Evolutionary conservation across 768 basidiomycete genomes (phyloP).

Genomic region (Galerina marginata): DNA sequence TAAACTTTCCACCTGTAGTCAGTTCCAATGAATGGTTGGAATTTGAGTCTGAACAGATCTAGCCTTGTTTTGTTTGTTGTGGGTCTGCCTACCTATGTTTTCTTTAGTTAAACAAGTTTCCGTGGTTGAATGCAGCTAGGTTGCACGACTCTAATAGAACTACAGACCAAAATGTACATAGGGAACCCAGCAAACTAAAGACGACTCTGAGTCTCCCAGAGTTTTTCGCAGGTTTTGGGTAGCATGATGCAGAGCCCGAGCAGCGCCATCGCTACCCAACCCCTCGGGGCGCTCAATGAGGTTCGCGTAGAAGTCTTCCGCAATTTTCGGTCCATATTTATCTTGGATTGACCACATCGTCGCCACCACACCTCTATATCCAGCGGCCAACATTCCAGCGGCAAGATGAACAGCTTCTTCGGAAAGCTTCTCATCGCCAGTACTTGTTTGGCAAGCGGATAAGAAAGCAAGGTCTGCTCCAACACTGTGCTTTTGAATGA

Average conservation of each 20-base stretch:
- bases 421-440: constrained; percentile 28
- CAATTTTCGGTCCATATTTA: constrained; percentile 32
- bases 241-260: constrained; percentile 22
- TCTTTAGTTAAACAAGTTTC: no score
- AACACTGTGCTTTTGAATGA: constrained; percentile 10
- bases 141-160: no score
- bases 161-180: constrained; percentile 19
- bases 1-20: no score
- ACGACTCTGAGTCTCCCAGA: constrained; percentile 9
- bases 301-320: constrained; percentile 31
- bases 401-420: constrained; percentile 45
- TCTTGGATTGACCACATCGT: constrained; percentile 47
- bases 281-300: constrained; percentile 2
- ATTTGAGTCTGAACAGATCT: no score
- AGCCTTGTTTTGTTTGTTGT: no score
- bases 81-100: no score
- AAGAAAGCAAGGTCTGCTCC: constrained; percentile 40
- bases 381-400: constrained; percentile 40
- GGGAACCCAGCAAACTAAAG: constrained; percentile 20
- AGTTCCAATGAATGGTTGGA: no score
- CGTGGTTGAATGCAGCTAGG: no score
- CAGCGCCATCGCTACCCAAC: constrained; percentile 15
- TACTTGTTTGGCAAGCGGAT: constrained; percentile 46
- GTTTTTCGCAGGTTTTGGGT: constrained; percentile 14
- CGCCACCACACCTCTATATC: constrained; percentile 35